Conservation (phyloP, 192 early-diverging fungal genomes). For the Rhizoclosmatium sp. region DNA sequence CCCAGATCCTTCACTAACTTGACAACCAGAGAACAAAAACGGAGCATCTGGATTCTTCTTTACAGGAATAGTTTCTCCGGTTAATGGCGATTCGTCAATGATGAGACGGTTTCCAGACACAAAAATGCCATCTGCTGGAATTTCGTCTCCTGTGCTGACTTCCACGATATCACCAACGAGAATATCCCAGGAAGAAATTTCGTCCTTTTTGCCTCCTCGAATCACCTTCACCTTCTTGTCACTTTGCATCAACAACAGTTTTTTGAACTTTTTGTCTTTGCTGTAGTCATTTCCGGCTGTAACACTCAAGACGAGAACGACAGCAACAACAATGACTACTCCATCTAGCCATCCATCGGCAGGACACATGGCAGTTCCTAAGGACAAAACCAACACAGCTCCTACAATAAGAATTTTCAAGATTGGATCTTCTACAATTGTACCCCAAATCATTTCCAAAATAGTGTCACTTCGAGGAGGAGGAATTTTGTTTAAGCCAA, state of each 20-base stretch:
- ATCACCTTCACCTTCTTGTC: constrained; percentile 65
- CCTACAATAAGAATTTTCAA: constrained; percentile 65
- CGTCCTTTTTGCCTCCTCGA: constrained; percentile 57
- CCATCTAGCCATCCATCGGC: constrained; percentile 62
- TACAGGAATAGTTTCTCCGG: constrained; percentile 66
- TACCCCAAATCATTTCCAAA: constrained; percentile 60
- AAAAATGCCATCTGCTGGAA: constrained; percentile 65
- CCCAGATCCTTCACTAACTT: constrained; percentile 63
- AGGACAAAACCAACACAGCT: constrained; percentile 56
- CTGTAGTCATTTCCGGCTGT: constrained; percentile 68
- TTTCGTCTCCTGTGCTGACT: constrained; percentile 62
- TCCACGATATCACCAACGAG: constrained; percentile 67
- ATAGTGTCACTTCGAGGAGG: constrained; percentile 63
- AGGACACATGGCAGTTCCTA: constrained; percentile 63
- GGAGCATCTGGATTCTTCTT: constrained; percentile 57
- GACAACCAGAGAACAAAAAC: constrained; percentile 65
- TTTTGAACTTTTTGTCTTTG: constrained; percentile 70
- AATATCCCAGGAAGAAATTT: constrained; percentile 64
- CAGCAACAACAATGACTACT: constrained; percentile 63
- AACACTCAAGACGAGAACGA: constrained; percentile 63
- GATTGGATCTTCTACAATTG: constrained; percentile 67
- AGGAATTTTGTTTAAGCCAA: constrained; percentile 63
- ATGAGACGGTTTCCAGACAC: constrained; percentile 60
- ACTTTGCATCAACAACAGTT: constrained; percentile 61
- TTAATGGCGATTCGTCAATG: constrained; percentile 67